These are phyloP conservation scores for Fusarium algeriense DNA, from an alignment of 2,329 filamentous ascomycete species.

Conservation along the genomic window DNA sequence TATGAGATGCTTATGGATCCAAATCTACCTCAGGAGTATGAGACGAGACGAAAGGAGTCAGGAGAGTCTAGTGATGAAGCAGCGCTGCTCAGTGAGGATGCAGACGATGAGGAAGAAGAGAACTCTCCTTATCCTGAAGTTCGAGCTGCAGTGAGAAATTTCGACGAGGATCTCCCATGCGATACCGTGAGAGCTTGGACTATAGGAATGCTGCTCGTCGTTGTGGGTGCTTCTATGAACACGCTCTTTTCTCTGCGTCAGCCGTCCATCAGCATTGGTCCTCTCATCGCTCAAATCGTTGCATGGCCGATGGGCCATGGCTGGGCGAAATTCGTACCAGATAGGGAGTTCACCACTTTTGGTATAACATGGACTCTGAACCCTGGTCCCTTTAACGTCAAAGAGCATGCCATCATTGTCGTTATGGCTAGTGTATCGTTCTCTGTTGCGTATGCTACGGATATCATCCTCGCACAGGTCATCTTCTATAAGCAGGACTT, in stretches of 20 bases:
- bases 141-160: constrained; percentile 72
- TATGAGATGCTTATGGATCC: constrained; percentile 69
- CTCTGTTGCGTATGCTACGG: constrained; percentile 77
- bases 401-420: constrained; percentile 76
- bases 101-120: constrained; percentile 55
- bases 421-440: constrained; percentile 80
- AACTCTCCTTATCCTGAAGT: constrained; percentile 76
- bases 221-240: constrained; percentile 71
- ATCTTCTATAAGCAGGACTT: constrained; percentile 80
- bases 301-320: constrained; percentile 72
- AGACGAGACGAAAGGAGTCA: constrained; percentile 48
- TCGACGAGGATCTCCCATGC: constrained; percentile 73
- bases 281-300: constrained; percentile 73
- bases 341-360: constrained; percentile 62
- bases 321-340: constrained; percentile 70
- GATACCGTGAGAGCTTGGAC: constrained; percentile 75
- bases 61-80: constrained; percentile 42
- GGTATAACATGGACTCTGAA: constrained; percentile 71
- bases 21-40: constrained; percentile 60
- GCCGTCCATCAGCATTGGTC: constrained; percentile 70
- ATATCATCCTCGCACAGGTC: constrained; percentile 77
- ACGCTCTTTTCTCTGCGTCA: constrained; percentile 73
- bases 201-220: constrained; percentile 69
- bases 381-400: constrained; percentile 76
- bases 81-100: constrained; percentile 44